phyloP scores from a whole-genome alignment of 352 stramenopile species.

The Globisporangium rhizosaccharum region DNA sequence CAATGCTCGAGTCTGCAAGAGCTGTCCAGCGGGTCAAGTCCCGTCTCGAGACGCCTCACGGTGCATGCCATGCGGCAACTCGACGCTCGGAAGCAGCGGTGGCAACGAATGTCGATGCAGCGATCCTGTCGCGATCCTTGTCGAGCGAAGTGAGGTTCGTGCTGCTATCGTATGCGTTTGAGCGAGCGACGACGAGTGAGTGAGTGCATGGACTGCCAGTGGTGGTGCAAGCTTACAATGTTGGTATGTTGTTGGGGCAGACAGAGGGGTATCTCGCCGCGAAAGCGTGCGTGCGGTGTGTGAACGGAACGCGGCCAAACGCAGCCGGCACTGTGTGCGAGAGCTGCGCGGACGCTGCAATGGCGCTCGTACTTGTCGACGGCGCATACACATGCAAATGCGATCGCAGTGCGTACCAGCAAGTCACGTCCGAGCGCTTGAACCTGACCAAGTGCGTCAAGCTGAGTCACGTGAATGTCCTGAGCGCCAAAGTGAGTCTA shows the following conservation, averaged over 20 bases:
- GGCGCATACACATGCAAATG: constrained; percentile 50
- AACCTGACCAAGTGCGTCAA: constrained; percentile 35
- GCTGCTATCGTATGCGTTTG: not conserved
- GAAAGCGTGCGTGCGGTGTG: constrained; percentile 64
- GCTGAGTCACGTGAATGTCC: constrained; percentile 34
- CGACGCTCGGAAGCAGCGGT: constrained; percentile 36
- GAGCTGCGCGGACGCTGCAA: constrained; percentile 68
- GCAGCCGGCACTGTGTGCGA: constrained; percentile 41
- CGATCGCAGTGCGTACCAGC: constrained; percentile 35
- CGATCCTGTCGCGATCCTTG: constrained; percentile 31
- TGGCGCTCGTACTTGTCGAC: constrained; percentile 41
- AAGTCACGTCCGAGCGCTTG: constrained; percentile 37
- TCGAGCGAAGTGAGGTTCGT: constrained; percentile 44
- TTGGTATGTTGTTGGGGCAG: constrained; percentile 18
- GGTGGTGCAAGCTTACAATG: not conserved
- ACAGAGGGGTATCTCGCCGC: constrained; percentile 35
- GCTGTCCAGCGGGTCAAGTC: constrained; percentile 30
- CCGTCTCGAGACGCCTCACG: constrained; percentile 33
- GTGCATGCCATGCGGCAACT: constrained; percentile 60
- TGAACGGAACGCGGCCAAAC: constrained; percentile 32
- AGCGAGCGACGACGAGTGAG: not conserved
- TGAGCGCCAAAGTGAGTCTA: constrained; percentile 49
- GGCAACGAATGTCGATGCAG: constrained; percentile 47
- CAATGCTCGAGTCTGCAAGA: constrained; percentile 33
- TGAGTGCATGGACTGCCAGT: not conserved